Percentiles rank a stretch among this genome's conserved stretches.
phyloP scores from a whole-genome alignment of 306 rosid genomes.

The Acmispon strigosus region DNA sequence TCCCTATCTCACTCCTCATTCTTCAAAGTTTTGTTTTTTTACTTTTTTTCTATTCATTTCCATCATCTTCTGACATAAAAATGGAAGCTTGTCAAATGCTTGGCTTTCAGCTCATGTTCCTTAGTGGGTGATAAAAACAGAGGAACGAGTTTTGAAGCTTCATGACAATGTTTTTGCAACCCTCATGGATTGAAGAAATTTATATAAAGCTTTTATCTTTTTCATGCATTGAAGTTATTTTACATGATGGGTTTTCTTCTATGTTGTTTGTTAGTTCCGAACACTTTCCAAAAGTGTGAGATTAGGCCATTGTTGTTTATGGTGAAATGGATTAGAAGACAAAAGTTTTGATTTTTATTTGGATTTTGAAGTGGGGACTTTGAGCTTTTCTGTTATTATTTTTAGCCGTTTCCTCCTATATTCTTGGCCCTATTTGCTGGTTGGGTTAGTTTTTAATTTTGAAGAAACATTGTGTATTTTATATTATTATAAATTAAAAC shows the following conservation, averaged over 20 bases:
- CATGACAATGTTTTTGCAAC: neutral
- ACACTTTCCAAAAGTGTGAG: neutral
- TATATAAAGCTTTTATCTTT: neutral
- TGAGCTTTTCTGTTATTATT: neutral
- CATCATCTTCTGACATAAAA: neutral
- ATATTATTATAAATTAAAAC: neutral
- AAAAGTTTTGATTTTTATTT: conserved; percentile 28
- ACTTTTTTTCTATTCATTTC: neutral
- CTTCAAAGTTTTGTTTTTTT: neutral
- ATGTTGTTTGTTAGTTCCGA: neutral
- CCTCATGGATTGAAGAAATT: conserved; percentile 5
- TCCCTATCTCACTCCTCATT: conserved; percentile 2
- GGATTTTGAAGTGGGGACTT: conserved; percentile 18
- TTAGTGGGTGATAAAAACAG: neutral
- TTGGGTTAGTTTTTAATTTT: neutral
- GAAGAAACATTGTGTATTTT: neutral
- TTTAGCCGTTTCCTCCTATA: neutral
- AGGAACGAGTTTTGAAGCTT: neutral
- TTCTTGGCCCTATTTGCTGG: conserved; percentile 15
- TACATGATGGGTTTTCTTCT: neutral
- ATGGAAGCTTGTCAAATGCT: neutral
- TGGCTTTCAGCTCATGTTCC: neutral
- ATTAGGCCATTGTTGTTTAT: neutral
- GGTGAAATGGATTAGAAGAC: neutral
- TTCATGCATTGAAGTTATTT: neutral